Base-by-base conservation (phyloP, 306 rosid genomes). In the Alnus rubra region DNA sequence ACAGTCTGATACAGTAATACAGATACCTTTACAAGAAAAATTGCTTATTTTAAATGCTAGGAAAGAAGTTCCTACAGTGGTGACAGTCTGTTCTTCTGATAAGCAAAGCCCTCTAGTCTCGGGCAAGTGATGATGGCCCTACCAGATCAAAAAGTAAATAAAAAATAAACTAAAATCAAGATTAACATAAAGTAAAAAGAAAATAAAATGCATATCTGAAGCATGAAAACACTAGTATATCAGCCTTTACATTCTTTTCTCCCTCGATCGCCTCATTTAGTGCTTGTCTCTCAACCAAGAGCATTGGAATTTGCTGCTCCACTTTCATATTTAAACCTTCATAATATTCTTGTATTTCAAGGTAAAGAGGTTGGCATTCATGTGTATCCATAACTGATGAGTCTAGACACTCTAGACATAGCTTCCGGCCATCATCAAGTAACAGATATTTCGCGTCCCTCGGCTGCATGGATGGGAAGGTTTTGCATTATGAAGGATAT, bases 81-180 rank as follows among this genome's bases (percentile, higher is more conserved):
- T 84, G 65, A 93, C 83, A 13, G 98, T 96, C 86, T 91, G 99
- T 83, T 96, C 99, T 82, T 96, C 99, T 0, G 98, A 96, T 78
- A 96, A 88, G 87, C 99, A 96, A 76, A 96, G 99, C 72, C 99
- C 99, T 87, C 99, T 88, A 23, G 97, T 96, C 91, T 96, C 99
- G 3, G 98, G 94, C 83, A 96, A 73, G 84, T 91, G 98, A 81
- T 91, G 99, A 88, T 96, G 99, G 80, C 97, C 99, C 99, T 96
- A 79, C 45, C 81, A 84, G 45, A 33, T 68, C 14, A 64, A 74
- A 44, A 60, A 50, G 10, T 18, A 59, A 12, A 28, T 10, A 59
- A 59, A 9, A 23, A 72, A 30, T 56, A 62, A 52, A 77, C 67
- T 42, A 48, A 5, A 71, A 51, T 71, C 71, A 76, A 81, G 18